Conservation (phyloP, 2,329 filamentous ascomycete species). For the Epichloe coenophiala region DNA sequence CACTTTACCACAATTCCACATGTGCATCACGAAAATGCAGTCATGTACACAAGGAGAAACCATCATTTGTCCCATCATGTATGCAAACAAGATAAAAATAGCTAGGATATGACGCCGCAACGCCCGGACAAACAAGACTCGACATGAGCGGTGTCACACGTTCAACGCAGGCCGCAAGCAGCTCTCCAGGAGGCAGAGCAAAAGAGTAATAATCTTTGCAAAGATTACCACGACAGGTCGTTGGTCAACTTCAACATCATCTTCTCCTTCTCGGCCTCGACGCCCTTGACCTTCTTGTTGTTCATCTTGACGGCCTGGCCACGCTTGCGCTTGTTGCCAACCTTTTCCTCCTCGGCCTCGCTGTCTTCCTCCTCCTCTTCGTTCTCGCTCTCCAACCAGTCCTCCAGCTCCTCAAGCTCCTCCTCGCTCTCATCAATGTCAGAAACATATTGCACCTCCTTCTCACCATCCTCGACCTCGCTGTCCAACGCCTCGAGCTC, state of each 20-base stretch:
- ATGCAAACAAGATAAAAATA: no score
- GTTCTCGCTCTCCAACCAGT: constrained; percentile 73
- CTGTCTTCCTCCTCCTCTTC: constrained; percentile 43
- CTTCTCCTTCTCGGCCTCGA: constrained; percentile 59
- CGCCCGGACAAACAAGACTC: not conserved
- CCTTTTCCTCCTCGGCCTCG: constrained; percentile 43
- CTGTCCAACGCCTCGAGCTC: constrained; percentile 58
- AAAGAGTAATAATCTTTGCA: not conserved
- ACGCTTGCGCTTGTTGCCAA: constrained; percentile 42
- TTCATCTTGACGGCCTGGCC: constrained; percentile 33
- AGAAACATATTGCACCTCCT: constrained; percentile 82
- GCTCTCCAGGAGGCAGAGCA: no score
- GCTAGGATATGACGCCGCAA: not conserved
- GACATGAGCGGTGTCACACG: no score
- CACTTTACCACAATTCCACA: no score
- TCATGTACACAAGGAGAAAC: no score
- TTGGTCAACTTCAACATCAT: constrained; percentile 26
- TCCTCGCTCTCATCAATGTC: constrained; percentile 79
- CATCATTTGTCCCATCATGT: no score
- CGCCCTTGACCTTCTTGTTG: constrained; percentile 34
- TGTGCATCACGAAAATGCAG: no score
- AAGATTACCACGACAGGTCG: constrained; percentile 26
- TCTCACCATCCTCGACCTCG: constrained; percentile 58
- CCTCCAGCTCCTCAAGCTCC: constrained; percentile 69
- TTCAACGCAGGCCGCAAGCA: no score